Percentiles rank a stretch among this genome's conserved stretches.
phyloP scores from a whole-genome alignment of 345 rosid species.

The Eutrema heterophyllum region DNA sequence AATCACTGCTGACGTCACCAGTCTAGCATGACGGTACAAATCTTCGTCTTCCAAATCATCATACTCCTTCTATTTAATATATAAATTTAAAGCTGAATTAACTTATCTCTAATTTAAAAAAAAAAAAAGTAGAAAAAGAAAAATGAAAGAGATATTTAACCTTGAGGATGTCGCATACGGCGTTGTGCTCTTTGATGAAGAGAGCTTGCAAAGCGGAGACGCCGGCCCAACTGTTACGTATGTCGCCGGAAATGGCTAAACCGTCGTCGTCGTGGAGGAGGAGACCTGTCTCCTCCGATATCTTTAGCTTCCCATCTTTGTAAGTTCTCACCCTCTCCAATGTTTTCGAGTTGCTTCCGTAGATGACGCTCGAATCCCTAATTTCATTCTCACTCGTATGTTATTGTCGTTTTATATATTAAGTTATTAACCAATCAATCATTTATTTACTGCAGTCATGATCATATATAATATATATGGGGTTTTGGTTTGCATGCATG shows the following conservation, averaged over 20 bases:
- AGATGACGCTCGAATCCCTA: conserved; percentile 60
- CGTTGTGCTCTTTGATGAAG: conserved; percentile 50
- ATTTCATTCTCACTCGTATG: not conserved
- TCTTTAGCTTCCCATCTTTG: conserved; percentile 51
- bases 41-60: conserved; percentile 43
- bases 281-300: conserved; percentile 42
- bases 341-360: conserved; percentile 39
- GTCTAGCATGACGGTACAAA: conserved; percentile 43
- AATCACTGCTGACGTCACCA: conserved; percentile 58
- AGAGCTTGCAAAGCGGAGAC: conserved; percentile 50
- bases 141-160: not conserved
- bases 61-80: conserved; percentile 22
- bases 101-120: not conserved
- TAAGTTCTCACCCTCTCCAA: conserved; percentile 42
- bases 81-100: not conserved
- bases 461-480: too few relatives aligned
- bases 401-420: too few relatives aligned
- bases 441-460: too few relatives aligned
- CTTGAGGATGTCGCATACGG: conserved; percentile 51
- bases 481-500: too few relatives aligned
- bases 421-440: too few relatives aligned
- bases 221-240: conserved; percentile 54
- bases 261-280: conserved; percentile 41
- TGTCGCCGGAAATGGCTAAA: conserved; percentile 41
- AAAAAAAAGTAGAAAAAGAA: not conserved